These are phyloP conservation scores for Calocera viscosa DNA, from an alignment of 768 basidiomycete genomes.

Conservation along the genomic window DNA sequence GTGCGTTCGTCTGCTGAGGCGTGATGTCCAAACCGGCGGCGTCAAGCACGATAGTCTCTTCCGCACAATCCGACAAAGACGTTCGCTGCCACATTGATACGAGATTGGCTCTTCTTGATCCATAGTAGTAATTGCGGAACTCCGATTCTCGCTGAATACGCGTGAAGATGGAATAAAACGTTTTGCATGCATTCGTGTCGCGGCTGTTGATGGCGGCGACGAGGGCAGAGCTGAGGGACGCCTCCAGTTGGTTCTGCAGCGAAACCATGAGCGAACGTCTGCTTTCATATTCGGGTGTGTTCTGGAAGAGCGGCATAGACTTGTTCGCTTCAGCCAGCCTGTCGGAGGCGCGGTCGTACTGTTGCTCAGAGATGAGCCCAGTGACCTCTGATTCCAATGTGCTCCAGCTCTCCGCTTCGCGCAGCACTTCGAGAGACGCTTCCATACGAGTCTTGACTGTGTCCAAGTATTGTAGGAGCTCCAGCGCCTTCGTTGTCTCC, in stretches of 20 bases:
- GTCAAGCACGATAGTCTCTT: conserved; percentile 7
- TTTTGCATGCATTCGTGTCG: conserved; percentile 60
- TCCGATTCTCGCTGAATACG: conserved; percentile 86
- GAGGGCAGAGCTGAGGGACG: conserved; percentile 77
- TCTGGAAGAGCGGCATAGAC: conserved; percentile 85
- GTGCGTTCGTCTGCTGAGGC: conserved; percentile 15
- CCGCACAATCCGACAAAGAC: conserved; percentile 29
- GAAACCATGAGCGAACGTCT: conserved; percentile 77
- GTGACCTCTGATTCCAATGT: conserved; percentile 88
- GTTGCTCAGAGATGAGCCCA: conserved; percentile 58
- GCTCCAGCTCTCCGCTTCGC: conserved; percentile 94
- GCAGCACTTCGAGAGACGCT: conserved; percentile 71
- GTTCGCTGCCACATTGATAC: conserved; percentile 58
- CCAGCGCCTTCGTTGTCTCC: conserved; percentile 54
- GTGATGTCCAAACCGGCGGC: conserved; percentile 37
- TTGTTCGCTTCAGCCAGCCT: conserved; percentile 78
- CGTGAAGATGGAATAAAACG: conserved; percentile 75
- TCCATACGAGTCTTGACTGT: conserved; percentile 78
- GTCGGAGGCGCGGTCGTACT: conserved; percentile 80
- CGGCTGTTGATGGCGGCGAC: conserved; percentile 72
- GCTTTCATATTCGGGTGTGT: conserved; percentile 80
- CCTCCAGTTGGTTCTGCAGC: conserved; percentile 91
- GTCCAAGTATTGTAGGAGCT: conserved; percentile 69
- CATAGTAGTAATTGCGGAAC: conserved; percentile 90
- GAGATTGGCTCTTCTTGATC: conserved; percentile 54